Evolutionary conservation across 805 yeast genomes (phyloP).

Genomic region (Zygosaccharomyces rouxii): DNA sequence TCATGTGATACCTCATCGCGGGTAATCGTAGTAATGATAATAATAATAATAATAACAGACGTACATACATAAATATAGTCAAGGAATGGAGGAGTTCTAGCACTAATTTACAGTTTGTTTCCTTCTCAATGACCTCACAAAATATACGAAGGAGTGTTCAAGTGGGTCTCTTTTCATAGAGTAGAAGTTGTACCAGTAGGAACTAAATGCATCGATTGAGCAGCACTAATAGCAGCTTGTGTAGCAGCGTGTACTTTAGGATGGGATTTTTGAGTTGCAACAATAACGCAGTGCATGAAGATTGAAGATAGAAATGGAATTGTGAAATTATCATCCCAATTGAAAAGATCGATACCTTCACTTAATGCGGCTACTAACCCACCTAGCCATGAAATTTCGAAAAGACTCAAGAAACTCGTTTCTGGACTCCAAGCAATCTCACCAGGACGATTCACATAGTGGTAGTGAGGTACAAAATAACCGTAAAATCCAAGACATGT

Average conservation of each 20-base stretch:
- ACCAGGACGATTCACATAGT: slow-evolving; percentile 50
- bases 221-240: slow-evolving; percentile 1
- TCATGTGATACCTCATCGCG: not conserved
- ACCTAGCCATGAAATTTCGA: slow-evolving; percentile 50
- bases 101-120: not conserved
- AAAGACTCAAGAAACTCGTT: slow-evolving; percentile 52
- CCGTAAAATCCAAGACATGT: slow-evolving; percentile 71
- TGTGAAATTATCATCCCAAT: slow-evolving; percentile 88
- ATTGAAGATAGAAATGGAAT: slow-evolving; percentile 83
- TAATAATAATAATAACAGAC: not conserved
- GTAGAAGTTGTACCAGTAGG: not conserved
- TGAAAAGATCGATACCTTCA: slow-evolving; percentile 74
- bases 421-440: slow-evolving; percentile 64
- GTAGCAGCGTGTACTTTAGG: slow-evolving; percentile 3
- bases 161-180: not conserved
- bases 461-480: slow-evolving; percentile 58
- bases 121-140: not conserved
- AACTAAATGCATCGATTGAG: slow-evolving; percentile 2
- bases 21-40: not conserved
- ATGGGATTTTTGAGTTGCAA: slow-evolving; percentile 25
- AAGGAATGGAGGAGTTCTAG: not conserved
- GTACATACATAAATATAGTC: not conserved
- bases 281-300: slow-evolving; percentile 51
- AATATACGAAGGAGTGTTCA: not conserved
- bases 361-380: slow-evolving; percentile 84